Evolutionary conservation across 169 alveolate species (phyloP).

Genomic region (Perkinsus marinus): DNA sequence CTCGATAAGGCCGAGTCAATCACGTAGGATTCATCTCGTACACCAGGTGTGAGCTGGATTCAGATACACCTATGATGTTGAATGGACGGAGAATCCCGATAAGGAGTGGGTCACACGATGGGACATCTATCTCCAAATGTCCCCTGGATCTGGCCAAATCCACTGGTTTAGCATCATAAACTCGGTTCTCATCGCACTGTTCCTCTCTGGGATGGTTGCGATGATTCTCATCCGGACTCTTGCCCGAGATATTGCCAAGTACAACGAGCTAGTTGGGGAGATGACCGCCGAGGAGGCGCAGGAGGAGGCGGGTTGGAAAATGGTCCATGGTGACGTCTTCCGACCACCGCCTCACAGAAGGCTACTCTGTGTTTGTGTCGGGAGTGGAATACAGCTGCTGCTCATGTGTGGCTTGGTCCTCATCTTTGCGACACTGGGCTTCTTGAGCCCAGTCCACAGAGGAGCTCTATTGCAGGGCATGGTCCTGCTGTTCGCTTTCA

Average conservation of each 20-base stretch:
- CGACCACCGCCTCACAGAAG: constrained; percentile 60
- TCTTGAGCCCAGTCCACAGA: constrained; percentile 52
- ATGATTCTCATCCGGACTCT: constrained; percentile 60
- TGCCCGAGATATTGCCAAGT: constrained; percentile 58
- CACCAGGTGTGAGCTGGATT: neutral
- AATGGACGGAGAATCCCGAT: constrained; percentile 43
- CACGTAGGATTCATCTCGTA: neutral
- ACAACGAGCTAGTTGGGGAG: constrained; percentile 44
- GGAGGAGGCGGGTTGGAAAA: constrained; percentile 74
- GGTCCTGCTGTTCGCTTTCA: constrained; percentile 61
- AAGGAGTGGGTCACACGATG: constrained; percentile 54
- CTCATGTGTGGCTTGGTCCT: constrained; percentile 54
- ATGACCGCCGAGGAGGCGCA: constrained; percentile 49
- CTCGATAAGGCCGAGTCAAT: neutral
- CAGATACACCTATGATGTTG: constrained; percentile 52
- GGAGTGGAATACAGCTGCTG: constrained; percentile 60
- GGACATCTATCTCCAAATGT: constrained; percentile 56
- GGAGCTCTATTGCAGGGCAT: constrained; percentile 49
- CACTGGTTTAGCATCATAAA: constrained; percentile 72
- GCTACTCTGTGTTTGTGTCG: constrained; percentile 54
- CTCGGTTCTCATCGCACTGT: constrained; percentile 49
- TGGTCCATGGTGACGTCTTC: constrained; percentile 74
- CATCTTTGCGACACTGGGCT: constrained; percentile 47
- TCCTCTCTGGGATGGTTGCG: constrained; percentile 55
- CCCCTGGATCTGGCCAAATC: constrained; percentile 46